These are phyloP conservation scores for Colletotrichum agaves DNA, from an alignment of 2,329 filamentous ascomycete species.

Conservation along the genomic window DNA sequence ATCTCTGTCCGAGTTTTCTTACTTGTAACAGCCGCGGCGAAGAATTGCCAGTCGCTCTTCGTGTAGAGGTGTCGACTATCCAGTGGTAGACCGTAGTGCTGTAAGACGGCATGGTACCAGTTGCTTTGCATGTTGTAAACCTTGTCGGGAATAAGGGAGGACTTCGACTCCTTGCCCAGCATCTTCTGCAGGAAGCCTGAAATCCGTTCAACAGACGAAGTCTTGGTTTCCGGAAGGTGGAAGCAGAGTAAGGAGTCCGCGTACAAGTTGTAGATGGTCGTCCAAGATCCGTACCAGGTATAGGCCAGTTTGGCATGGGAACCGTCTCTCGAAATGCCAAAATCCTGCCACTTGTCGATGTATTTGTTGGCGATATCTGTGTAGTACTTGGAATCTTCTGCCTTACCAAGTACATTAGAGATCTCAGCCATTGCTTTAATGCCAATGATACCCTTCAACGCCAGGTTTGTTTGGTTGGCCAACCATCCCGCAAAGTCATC, in stretches of 20 bases:
- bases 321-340: slow-evolving; percentile 75
- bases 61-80: slow-evolving; percentile 86
- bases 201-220: slow-evolving; percentile 24
- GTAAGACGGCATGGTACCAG: slow-evolving; percentile 83
- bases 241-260: slow-evolving; percentile 83
- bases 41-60: slow-evolving; percentile 93
- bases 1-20: slow-evolving; percentile 76
- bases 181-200: slow-evolving; percentile 38
- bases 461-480: slow-evolving; percentile 78
- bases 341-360: slow-evolving; percentile 76
- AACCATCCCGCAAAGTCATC: slow-evolving; percentile 84
- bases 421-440: slow-evolving; percentile 82
- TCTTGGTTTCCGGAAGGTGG: slow-evolving; percentile 58
- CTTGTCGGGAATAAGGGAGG: slow-evolving; percentile 74
- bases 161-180: slow-evolving; percentile 42
- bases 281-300: slow-evolving; percentile 85
- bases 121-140: slow-evolving; percentile 83
- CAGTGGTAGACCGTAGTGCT: slow-evolving; percentile 84
- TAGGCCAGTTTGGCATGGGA: slow-evolving; percentile 83
- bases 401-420: slow-evolving; percentile 67
- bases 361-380: slow-evolving; percentile 72
- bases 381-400: slow-evolving; percentile 69
- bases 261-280: slow-evolving; percentile 82
- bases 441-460: slow-evolving; percentile 80
- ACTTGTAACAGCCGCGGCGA: slow-evolving; percentile 82